These are phyloP conservation scores for Trichoderma cornu-damae DNA, from an alignment of 2,329 filamentous ascomycete genomes.

Conservation along the genomic window DNA sequence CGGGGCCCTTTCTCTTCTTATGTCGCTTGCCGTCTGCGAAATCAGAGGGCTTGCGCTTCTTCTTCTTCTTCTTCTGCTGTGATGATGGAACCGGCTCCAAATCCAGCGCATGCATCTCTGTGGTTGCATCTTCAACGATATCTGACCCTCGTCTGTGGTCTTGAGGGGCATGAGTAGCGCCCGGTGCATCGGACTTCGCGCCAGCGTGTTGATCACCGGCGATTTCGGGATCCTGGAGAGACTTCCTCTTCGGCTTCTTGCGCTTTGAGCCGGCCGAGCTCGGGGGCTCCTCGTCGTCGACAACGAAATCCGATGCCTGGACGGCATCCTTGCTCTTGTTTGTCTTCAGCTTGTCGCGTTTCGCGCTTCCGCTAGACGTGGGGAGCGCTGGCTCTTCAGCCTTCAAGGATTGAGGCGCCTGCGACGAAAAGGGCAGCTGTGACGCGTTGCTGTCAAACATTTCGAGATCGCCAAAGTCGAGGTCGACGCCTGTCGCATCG, in stretches of 20 bases:
- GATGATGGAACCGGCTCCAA: slow-evolving; percentile 22
- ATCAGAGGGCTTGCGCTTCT: slow-evolving; percentile 33
- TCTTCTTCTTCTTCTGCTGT: slow-evolving; percentile 30
- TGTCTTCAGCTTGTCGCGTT: slow-evolving; percentile 32
- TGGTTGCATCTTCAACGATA: slow-evolving; percentile 6
- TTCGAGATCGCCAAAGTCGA: slow-evolving; percentile 35
- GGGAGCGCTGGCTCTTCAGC: slow-evolving; percentile 22
- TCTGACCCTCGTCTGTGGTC: neutral
- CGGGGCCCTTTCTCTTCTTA: slow-evolving; percentile 32
- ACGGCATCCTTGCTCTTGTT: slow-evolving; percentile 24
- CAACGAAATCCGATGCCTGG: slow-evolving; percentile 17
- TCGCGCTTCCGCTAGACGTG: slow-evolving; percentile 26
- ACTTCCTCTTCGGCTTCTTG: slow-evolving; percentile 28
- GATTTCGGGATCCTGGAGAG: slow-evolving; percentile 12
- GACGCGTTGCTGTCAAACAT: slow-evolving; percentile 37
- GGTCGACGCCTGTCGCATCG: slow-evolving; percentile 25
- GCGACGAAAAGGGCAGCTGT: slow-evolving; percentile 30
- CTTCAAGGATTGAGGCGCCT: slow-evolving; percentile 32
- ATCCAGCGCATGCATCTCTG: slow-evolving; percentile 20
- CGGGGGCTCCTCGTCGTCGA: slow-evolving; percentile 22
- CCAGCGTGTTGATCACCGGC: slow-evolving; percentile 12
- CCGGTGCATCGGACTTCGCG: neutral
- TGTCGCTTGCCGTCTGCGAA: slow-evolving; percentile 29
- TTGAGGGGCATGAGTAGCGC: neutral
- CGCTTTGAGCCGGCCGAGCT: slow-evolving; percentile 25